phyloP scores from a whole-genome alignment of 331 rosid genomes.

The Prunus yedoensis region DNA sequence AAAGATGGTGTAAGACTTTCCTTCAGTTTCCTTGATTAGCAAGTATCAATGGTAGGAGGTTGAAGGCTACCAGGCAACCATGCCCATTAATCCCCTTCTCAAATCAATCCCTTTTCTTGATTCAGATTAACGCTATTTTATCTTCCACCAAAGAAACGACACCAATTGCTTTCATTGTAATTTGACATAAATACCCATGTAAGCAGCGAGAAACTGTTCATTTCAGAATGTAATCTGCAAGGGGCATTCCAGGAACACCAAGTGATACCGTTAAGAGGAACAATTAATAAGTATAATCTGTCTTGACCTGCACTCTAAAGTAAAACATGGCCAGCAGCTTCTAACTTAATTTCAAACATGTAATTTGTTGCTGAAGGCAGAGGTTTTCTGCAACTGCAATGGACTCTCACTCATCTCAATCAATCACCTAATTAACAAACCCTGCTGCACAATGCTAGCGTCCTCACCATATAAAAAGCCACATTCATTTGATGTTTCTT shows the following conservation, averaged over 20 bases:
- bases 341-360: constrained; percentile 23
- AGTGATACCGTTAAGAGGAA: constrained; percentile 14
- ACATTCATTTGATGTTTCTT: not conserved
- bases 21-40: constrained; percentile 37
- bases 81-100: constrained; percentile 16
- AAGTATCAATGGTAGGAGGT: constrained; percentile 60
- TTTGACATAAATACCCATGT: constrained; percentile 19
- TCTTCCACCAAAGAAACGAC: constrained; percentile 15
- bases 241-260: constrained; percentile 11
- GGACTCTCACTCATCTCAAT: constrained; percentile 33
- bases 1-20: constrained; percentile 26
- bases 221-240: not conserved
- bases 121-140: not conserved
- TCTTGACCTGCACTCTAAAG: constrained; percentile 57
- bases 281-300: constrained; percentile 21
- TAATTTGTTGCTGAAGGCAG: constrained; percentile 41
- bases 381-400: constrained; percentile 20
- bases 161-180: not conserved
- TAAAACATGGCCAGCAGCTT: constrained; percentile 38
- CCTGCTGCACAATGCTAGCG: constrained; percentile 4
- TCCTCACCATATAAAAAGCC: constrained; percentile 35
- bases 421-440: constrained; percentile 68
- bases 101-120: constrained; percentile 24
- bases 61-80: constrained; percentile 54
- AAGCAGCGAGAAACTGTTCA: not conserved